A percentile compares a stretch with the other conserved stretches of the same genome.
These are phyloP conservation scores for Pugionium dolabratum DNA, from an alignment of 345 rosid genomes.

Conservation along the genomic window DNA sequence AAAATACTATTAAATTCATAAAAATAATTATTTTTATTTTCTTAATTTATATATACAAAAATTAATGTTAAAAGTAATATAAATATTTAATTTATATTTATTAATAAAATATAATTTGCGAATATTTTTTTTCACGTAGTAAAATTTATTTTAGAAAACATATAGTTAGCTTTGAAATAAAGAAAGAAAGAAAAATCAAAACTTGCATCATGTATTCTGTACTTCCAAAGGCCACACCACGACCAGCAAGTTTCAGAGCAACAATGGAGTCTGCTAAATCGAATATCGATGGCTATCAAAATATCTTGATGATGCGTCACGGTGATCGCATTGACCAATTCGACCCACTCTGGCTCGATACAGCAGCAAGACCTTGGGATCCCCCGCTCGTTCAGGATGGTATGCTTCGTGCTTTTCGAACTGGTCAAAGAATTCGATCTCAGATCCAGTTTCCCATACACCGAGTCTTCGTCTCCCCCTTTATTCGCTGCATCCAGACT, in stretches of 20 bases:
- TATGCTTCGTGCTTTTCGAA: conserved; percentile 46
- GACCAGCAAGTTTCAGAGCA: conserved; percentile 13
- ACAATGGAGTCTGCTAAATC: conserved; percentile 20
- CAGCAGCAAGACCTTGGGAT: conserved; percentile 74
- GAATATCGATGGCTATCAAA: conserved; percentile 36
- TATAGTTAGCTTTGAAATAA: too few relatives aligned
- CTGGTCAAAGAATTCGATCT: conserved; percentile 48
- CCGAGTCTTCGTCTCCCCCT: conserved; percentile 77
- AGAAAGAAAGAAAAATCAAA: neutral
- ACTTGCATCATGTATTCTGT: neutral
- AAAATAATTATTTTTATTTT: too few relatives aligned
- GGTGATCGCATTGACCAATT: conserved; percentile 72
- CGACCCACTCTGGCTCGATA: conserved; percentile 51
- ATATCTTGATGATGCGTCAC: conserved; percentile 78
- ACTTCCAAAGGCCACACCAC: conserved; percentile 8
- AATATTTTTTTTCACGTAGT: too few relatives aligned
- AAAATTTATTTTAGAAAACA: too few relatives aligned
- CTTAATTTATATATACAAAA: too few relatives aligned
- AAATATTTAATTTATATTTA: too few relatives aligned
- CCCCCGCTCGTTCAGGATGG: conserved; percentile 64
- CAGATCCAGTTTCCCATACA: conserved; percentile 63
- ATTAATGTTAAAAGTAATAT: too few relatives aligned
- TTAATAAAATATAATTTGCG: too few relatives aligned
- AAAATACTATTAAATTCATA: too few relatives aligned
- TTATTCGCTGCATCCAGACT: conserved; percentile 79